phyloP scores from a whole-genome alignment of 2,329 filamentous ascomycete species.

The Apiospora arundinis region DNA sequence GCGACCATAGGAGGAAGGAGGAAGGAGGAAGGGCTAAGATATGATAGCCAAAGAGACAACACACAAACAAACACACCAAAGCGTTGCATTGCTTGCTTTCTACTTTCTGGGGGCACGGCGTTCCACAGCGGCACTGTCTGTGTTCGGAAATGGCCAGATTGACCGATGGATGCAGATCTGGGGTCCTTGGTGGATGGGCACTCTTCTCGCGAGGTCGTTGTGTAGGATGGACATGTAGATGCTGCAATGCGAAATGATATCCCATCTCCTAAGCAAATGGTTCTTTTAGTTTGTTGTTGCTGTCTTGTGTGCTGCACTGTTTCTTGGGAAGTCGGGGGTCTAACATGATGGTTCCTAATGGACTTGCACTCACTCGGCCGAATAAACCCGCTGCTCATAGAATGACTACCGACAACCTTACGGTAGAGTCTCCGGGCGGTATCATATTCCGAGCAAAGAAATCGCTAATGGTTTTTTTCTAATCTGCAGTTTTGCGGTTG shows the following conservation, averaged over 20 bases:
- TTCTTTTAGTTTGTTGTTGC: neutral
- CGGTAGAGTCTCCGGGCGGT: too few relatives aligned
- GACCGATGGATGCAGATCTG: neutral
- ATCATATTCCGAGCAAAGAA: too few relatives aligned
- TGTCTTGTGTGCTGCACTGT: neutral
- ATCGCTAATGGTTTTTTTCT: too few relatives aligned
- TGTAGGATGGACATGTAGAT: neutral
- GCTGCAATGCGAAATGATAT: neutral
- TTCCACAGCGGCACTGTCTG: slow-evolving; percentile 1
- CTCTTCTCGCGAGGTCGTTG: neutral
- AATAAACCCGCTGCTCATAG: too few relatives aligned
- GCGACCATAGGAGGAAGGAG: neutral
- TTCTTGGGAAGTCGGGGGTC: neutral
- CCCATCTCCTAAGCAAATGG: neutral
- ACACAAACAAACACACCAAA: slow-evolving; percentile 3
- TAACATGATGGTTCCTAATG: too few relatives aligned
- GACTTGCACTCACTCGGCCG: too few relatives aligned
- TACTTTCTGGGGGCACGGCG: neutral
- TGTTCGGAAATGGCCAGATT: neutral
- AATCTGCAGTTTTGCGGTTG: too few relatives aligned
- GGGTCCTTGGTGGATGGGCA: neutral
- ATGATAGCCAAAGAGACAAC: neutral
- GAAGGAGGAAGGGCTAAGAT: neutral
- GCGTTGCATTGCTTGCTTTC: slow-evolving; percentile 1
- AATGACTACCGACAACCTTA: neutral